Base-by-base conservation (phyloP, 2,329 filamentous ascomycete species). In the Magnaporthiopsis incrustans region DNA sequence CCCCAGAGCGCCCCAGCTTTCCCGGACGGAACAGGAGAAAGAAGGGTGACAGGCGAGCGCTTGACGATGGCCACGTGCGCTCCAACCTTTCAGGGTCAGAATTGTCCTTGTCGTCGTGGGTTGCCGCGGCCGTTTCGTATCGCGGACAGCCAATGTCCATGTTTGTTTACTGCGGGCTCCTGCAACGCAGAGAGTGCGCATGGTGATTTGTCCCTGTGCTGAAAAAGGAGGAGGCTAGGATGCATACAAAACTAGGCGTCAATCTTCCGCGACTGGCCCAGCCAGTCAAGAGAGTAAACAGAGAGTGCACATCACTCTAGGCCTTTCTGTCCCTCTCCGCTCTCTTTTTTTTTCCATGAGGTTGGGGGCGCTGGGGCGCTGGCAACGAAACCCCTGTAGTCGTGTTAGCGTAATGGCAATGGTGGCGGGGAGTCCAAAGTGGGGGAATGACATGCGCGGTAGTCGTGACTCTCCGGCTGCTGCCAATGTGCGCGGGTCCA, bases 141-240 rank as follows among this genome's bases (percentile, higher is more conserved):
- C 25, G 44, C 44, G 8, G 44, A 22, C 44, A 53, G 44, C 44
- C 44, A 53, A 53, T 53, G 44, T 25, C 44, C 6, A 53, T 53
- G 44, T 53, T 53, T 53, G 44, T 53, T 53, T 53, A 53, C 44
- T 53, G 44, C 44, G 22, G 44, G 44, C 44, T 53, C 44, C 44
- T 53, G 44, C 44, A 53, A 53, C 44, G 44, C 44, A 53, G 44
- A 22, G 44, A 53, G 44, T 22, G n/a, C 44, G 44, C 44, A 53
- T 53, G 44, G 44, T 53, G 44, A 53, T 53, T 53, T 53, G 44
- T 53, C 44, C 44, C 44, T 25, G 44, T 11, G n/a, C 22, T n/a
- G 26, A 63, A 65, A 65, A 65, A 57, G 38, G 27, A 63, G 59
- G 64, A 65, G 64, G 64, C 27, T 63, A 65, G 64, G 61, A 38